These are phyloP conservation scores for Xerocomellus intermedius DNA, from an alignment of 768 basidiomycete genomes.

Conservation along the genomic window DNA sequence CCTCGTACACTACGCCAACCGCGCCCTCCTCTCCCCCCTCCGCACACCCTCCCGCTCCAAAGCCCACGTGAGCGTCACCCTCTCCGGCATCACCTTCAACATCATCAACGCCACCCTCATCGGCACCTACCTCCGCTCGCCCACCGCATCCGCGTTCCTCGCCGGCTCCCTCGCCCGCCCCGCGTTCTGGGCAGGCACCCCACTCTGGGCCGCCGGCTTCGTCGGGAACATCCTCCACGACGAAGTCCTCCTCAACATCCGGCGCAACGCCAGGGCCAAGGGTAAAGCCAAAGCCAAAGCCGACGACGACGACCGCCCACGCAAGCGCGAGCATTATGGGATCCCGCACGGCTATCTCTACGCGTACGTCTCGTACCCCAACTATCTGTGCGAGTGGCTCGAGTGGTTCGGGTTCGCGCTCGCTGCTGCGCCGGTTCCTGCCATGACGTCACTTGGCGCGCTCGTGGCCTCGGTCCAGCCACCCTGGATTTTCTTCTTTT, in stretches of 20 bases:
- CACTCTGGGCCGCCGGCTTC: conserved; percentile 70
- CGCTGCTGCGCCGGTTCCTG: conserved; percentile 58
- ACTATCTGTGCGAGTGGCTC: conserved; percentile 93
- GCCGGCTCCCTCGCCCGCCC: conserved; percentile 31
- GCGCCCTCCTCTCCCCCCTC: conserved; percentile 75
- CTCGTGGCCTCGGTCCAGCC: conserved; percentile 52
- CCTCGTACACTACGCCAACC: conserved; percentile 79
- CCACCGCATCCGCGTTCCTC: conserved; percentile 46
- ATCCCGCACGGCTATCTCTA: conserved; percentile 82
- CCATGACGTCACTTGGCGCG: conserved; percentile 32
- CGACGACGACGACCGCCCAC: conserved; percentile 19
- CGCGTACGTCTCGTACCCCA: conserved; percentile 80
- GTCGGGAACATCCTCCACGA: conserved; percentile 85
- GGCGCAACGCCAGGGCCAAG: conserved; percentile 54
- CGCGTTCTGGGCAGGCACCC: conserved; percentile 61
- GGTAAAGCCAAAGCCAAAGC: conserved; percentile 30
- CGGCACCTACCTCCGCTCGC: conserved; percentile 68
- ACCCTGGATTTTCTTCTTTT: conserved; percentile 76
- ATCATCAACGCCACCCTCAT: conserved; percentile 66
- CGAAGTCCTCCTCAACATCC: conserved; percentile 81
- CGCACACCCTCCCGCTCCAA: conserved; percentile 78
- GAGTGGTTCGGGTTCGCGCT: conserved; percentile 92
- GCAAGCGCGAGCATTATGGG: conserved; percentile 56
- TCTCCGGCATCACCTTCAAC: conserved; percentile 65
- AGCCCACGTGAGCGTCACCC: conserved; percentile 63